Conservation (phyloP, 2,329 filamentous ascomycete genomes). For the Ilyonectria robusta region DNA sequence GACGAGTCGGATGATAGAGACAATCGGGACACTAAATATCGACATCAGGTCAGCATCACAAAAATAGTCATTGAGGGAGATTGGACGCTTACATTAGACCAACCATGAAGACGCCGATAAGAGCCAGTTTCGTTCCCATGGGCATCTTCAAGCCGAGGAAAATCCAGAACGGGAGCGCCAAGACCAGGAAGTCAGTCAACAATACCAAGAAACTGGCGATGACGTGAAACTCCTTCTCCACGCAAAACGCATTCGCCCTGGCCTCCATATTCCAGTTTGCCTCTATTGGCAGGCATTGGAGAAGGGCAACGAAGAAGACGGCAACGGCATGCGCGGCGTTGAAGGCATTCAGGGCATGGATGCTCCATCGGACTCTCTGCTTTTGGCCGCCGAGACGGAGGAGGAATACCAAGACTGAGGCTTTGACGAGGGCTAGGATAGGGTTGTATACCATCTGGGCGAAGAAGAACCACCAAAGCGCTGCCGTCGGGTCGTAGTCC, state of each 20-base stretch:
- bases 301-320: constrained; percentile 54
- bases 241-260: constrained; percentile 37
- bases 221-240: constrained; percentile 50
- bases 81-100: constrained; percentile 51
- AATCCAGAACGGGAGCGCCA: constrained; percentile 57
- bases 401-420: constrained; percentile 60
- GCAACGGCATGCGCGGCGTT: constrained; percentile 53
- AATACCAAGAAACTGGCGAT: constrained; percentile 54
- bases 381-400: constrained; percentile 56
- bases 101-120: constrained; percentile 56
- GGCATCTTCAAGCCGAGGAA: constrained; percentile 57
- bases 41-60: background rate
- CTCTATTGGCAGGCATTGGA: constrained; percentile 55
- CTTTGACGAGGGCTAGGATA: constrained; percentile 60
- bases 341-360: constrained; percentile 51
- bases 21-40: constrained; percentile 47
- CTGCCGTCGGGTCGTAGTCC: constrained; percentile 17
- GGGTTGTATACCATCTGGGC: constrained; percentile 61
- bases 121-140: constrained; percentile 53
- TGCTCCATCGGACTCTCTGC: constrained; percentile 43
- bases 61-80: background rate
- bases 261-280: constrained; percentile 26
- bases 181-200: constrained; percentile 57
- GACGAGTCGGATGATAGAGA: constrained; percentile 51
- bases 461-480: constrained; percentile 52